These are phyloP conservation scores for Polytrichum formosum DNA, from an alignment of 225 moss, liverwort and hornwort species.

Conservation along the genomic window DNA sequence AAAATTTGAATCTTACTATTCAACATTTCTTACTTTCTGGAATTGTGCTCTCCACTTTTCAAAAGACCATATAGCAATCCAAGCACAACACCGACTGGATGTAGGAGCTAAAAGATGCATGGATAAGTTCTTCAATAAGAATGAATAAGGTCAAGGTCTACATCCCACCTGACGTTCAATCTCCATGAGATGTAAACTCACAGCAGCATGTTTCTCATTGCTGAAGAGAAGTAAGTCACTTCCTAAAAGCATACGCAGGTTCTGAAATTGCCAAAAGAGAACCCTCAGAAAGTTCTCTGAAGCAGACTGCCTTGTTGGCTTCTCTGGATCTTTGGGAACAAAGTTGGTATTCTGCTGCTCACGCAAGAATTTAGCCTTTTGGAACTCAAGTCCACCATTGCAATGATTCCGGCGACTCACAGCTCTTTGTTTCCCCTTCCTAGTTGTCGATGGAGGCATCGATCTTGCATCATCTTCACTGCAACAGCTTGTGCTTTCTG, in stretches of 20 bases:
- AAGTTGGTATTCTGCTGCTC: conserved; percentile 76
- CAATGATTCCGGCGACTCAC: conserved; percentile 65
- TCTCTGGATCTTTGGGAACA: conserved; percentile 71
- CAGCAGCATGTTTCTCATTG: conserved; percentile 91
- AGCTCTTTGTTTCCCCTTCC: conserved; percentile 64
- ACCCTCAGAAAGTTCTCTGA: conserved; percentile 82
- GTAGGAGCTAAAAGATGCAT: not conserved
- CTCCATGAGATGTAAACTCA: conserved; percentile 93
- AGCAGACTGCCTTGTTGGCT: conserved; percentile 66
- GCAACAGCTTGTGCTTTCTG: conserved; percentile 51
- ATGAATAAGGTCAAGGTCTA: not conserved
- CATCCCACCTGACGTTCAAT: conserved; percentile 82
- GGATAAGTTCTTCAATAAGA: not conserved
- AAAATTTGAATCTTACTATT: too few species aligned
- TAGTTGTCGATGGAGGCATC: conserved; percentile 26
- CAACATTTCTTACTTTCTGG: too few species aligned
- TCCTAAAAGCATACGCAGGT: conserved; percentile 89
- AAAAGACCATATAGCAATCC: too few species aligned
- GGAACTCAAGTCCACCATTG: conserved; percentile 66
- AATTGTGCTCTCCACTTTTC: too few species aligned
- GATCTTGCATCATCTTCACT: conserved; percentile 47
- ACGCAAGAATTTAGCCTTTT: conserved; percentile 54
- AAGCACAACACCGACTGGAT: not conserved
- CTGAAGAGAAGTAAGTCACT: conserved; percentile 94
- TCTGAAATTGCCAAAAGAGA: conserved; percentile 94